Percentiles rank a stretch among this genome's conserved stretches.
These are phyloP conservation scores for Starmera pachycereana DNA, from an alignment of 805 yeast genomes.

Conservation along the genomic window DNA sequence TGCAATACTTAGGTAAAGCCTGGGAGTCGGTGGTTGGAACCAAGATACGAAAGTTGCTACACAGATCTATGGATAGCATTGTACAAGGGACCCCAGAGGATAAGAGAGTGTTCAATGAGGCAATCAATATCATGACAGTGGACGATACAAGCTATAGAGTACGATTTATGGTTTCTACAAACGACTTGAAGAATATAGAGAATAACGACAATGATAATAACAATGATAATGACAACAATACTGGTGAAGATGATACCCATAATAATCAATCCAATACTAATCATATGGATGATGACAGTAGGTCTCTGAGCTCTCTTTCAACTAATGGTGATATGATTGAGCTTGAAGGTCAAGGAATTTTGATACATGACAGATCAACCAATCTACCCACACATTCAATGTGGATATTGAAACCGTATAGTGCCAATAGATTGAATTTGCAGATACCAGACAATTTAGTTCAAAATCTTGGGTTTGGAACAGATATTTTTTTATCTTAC, in stretches of 20 bases:
- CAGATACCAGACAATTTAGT: slow-evolving; percentile 62
- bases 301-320: slow-evolving; percentile 25
- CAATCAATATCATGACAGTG: slow-evolving; percentile 55
- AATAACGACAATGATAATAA: slow-evolving; percentile 11
- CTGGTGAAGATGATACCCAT: slow-evolving; percentile 3
- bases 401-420: slow-evolving; percentile 87
- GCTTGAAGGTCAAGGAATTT: slow-evolving; percentile 88
- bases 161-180: slow-evolving; percentile 46
- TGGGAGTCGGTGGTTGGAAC: slow-evolving; percentile 81
- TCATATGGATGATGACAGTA: slow-evolving; percentile 15
- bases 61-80: slow-evolving; percentile 49
- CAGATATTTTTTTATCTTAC: slow-evolving; percentile 72
- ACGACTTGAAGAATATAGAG: slow-evolving; percentile 19
- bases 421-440: slow-evolving; percentile 48
- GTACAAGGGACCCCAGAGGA: slow-evolving; percentile 59
- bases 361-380: slow-evolving; percentile 51
- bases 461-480: slow-evolving; percentile 81
- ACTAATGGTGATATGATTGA: slow-evolving; percentile 58
- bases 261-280: slow-evolving; percentile 1
- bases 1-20: slow-evolving; percentile 62
- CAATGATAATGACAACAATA: slow-evolving; percentile 4
- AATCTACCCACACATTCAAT: slow-evolving; percentile 68
- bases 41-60: slow-evolving; percentile 38
- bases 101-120: slow-evolving; percentile 54
- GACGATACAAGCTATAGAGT: slow-evolving; percentile 76